Evolutionary conservation across 345 rosid genomes (phyloP).

Genomic region (rapeseed (Brassica napus)): DNA sequence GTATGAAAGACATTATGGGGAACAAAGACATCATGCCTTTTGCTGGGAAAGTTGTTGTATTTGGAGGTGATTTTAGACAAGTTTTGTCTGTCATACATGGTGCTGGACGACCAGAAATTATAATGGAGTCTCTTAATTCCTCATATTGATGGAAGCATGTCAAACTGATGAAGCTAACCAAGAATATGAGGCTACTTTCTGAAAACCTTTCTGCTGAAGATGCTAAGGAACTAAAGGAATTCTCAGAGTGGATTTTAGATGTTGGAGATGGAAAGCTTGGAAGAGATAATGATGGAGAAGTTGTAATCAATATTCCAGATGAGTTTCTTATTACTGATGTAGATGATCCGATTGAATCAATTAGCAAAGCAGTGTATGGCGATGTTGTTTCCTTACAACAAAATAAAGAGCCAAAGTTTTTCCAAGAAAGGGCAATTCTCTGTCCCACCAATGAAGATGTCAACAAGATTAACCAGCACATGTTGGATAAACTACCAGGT

Average conservation of each 20-base stretch:
- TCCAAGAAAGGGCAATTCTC: not conserved
- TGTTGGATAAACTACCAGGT: not conserved
- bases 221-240: not conserved
- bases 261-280: not conserved
- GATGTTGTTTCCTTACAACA: not conserved
- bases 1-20: not conserved
- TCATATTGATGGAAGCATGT: not conserved
- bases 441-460: not conserved
- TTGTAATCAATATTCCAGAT: not conserved
- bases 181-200: not conserved
- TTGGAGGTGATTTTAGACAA: not conserved
- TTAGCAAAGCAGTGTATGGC: not conserved
- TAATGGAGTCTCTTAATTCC: not conserved
- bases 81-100: not conserved
- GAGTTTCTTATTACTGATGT: not conserved
- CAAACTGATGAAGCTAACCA: not conserved
- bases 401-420: not conserved
- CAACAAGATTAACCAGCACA: not conserved
- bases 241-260: not conserved
- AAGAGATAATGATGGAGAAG: not conserved
- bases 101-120: not conserved
- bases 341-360: not conserved
- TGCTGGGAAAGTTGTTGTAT: not conserved
- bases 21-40: not conserved
- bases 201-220: too few species aligned